Base-by-base conservation (phyloP, 2,329 filamentous ascomycete species). In the Ophiostoma triangulosporum region DNA sequence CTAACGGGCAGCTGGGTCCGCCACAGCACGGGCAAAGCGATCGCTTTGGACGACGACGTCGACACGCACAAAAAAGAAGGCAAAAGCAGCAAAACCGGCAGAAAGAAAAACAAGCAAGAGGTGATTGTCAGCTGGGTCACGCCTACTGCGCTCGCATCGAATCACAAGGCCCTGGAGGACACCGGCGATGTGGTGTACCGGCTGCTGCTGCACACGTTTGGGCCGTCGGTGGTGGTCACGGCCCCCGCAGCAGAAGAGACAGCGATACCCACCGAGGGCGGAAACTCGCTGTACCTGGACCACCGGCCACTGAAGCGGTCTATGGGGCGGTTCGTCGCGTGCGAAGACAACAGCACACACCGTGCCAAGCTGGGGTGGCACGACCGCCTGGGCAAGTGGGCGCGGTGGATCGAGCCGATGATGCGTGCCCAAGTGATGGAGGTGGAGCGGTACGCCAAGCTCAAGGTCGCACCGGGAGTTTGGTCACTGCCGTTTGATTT, bases 131-230 rank as follows among this genome's bases (percentile, higher is more conserved):
- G 57, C 55, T 60, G 56, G 55, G 40, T 57, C 3, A 48, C 49
- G 1, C 26, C 38, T 1, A 35, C 14, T 1, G 12, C 12, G 15
- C 6, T 4, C n/a, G 6, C 17, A 31, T n/a, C 8, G n/a, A 33
- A 8, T 8, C 7, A 48, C 3, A 4, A 64, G 62, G 11, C 11
- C 20, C 36, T 57, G 27, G 56, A 77, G 60, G 65, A 69, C 52
- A 60, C 65, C 1, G 65, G 64, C 32, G 73, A 78, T 40, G 62
- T 71, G 14, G 73, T 75, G 15, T 62, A 68, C 48, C 71, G 76
- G 29, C 66, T 77, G 4, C 60, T 78, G 3, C 61, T 69, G 32
- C 66, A 65, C 4, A 65, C 66, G 11, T 65, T 60, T 31, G 58
- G 59, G 2, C 57, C 62, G 6, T 57, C 58, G 11, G 53, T 57